Percentiles rank a stretch among this genome's conserved stretches.
Conservation (phyloP, 805 yeast species). For the Sungouiozyma intestinalis region DNA sequence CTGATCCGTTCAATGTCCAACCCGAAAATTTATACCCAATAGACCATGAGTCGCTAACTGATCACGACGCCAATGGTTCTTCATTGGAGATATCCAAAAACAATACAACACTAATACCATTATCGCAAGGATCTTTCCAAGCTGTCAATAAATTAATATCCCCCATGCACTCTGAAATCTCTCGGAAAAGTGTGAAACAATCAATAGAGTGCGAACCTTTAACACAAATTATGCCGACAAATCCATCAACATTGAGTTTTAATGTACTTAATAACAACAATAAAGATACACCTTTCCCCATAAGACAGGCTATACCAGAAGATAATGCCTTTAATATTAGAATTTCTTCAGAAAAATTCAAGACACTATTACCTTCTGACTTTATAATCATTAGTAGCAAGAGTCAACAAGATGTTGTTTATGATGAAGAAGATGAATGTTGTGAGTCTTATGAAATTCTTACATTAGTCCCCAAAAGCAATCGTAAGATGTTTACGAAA, state of each 20-base stretch:
- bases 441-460: not conserved
- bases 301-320: not conserved
- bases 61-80: not conserved
- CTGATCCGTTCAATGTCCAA: not conserved
- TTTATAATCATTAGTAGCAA: not conserved
- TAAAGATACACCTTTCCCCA: not conserved
- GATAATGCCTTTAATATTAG: not conserved
- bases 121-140: constrained; percentile 24
- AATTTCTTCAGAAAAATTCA: not conserved
- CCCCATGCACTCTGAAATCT: constrained; percentile 14
- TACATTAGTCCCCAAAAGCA: not conserved
- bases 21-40: not conserved
- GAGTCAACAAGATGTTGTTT: not conserved
- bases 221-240: not conserved
- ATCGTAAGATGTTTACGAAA: not conserved
- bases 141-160: constrained; percentile 22
- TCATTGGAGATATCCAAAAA: not conserved
- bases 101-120: constrained; percentile 4
- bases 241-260: not conserved
- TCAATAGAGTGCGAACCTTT: not conserved
- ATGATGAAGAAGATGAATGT: not conserved
- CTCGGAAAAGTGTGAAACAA: not conserved
- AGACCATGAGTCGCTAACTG: not conserved
- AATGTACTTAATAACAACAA: not conserved
- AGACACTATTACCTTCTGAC: not conserved